Evolutionary conservation across 495 filamentous ascomycete genomes (phyloP).

Genomic region (Hypomontagnella monticulosa): DNA sequence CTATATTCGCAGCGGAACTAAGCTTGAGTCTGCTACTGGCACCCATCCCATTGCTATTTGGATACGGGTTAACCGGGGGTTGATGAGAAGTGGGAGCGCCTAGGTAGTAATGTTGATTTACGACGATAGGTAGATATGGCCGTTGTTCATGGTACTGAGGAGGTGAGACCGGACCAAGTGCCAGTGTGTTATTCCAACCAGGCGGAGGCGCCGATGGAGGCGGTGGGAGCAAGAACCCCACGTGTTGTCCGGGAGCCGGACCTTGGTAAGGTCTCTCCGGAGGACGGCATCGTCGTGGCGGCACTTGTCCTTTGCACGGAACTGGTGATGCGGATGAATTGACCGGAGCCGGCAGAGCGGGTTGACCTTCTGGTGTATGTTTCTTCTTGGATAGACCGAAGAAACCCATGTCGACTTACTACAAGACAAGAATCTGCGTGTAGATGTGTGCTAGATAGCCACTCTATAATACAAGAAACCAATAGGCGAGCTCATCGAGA

Average conservation of each 20-base stretch:
- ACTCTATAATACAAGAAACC: conserved; percentile 11
- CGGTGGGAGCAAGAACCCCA: conserved; percentile 45
- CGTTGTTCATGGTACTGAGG: conserved; percentile 43
- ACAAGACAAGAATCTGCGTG: neutral
- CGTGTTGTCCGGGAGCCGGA: conserved; percentile 42
- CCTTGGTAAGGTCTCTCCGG: conserved; percentile 33
- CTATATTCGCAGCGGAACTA: conserved; percentile 50
- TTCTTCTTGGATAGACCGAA: conserved; percentile 58
- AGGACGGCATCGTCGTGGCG: conserved; percentile 38
- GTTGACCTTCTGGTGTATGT: conserved; percentile 34
- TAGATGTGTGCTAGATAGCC: conserved; percentile 8
- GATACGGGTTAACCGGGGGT: conserved; percentile 28
- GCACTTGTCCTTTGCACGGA: conserved; percentile 33
- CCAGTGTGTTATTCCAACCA: conserved; percentile 41
- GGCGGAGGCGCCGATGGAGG: conserved; percentile 44
- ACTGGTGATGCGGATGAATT: conserved; percentile 30
- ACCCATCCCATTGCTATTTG: conserved; percentile 27
- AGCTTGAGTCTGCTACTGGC: conserved; percentile 51
- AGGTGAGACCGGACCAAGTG: conserved; percentile 24
- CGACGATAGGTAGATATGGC: conserved; percentile 52
- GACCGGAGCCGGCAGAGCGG: conserved; percentile 30
- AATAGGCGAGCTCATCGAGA: conserved; percentile 25
- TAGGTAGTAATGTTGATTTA: conserved; percentile 61
- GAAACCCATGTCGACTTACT: conserved; percentile 53
- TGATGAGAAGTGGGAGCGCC: conserved; percentile 42